Evolutionary conservation across 1,139 yeast genomes (phyloP).

Genomic region (Pichia sp.): DNA sequence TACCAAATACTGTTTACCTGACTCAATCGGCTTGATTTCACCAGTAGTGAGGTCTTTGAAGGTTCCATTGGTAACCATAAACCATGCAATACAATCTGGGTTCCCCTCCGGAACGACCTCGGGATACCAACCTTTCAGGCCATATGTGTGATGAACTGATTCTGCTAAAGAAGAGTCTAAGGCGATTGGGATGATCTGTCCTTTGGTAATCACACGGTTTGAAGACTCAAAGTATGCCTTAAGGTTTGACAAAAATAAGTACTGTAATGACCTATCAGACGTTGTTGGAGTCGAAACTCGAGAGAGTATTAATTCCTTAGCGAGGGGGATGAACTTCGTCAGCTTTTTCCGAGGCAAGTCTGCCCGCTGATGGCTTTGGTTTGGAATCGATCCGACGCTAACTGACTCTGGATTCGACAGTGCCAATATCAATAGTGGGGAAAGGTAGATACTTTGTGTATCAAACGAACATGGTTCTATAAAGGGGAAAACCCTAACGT

Average conservation of each 20-base stretch:
- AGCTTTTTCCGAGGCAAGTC: constrained; percentile 20
- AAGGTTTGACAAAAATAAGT: constrained; percentile 58
- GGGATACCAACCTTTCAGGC: constrained; percentile 34
- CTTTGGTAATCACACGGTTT: constrained; percentile 53
- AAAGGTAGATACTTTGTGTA: constrained; percentile 44
- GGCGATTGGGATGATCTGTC: constrained; percentile 72
- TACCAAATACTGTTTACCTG: constrained; percentile 47
- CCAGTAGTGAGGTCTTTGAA: constrained; percentile 34
- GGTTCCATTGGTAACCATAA: constrained; percentile 49
- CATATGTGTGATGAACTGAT: constrained; percentile 46
- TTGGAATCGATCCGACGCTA: constrained; percentile 14
- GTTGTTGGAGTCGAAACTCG: constrained; percentile 70
- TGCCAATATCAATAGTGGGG: constrained; percentile 63
- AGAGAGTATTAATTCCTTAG: constrained; percentile 53
- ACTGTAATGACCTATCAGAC: constrained; percentile 62
- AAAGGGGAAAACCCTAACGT: constrained; percentile 51
- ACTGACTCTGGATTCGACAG: constrained; percentile 38
- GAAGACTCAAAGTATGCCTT: constrained; percentile 57
- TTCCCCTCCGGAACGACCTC: constrained; percentile 53
- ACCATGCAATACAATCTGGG: constrained; percentile 84
- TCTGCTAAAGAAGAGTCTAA: constrained; percentile 69
- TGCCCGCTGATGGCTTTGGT: constrained; percentile 12
- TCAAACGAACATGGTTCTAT: constrained; percentile 57
- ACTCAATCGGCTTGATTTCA: constrained; percentile 31
- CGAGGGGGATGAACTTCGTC: constrained; percentile 34